Percentiles rank a stretch among this genome's conserved stretches.
Evolutionary conservation across 1,284 basidiomycete species (phyloP).

Genomic region (Xerocomus nothofagi): DNA sequence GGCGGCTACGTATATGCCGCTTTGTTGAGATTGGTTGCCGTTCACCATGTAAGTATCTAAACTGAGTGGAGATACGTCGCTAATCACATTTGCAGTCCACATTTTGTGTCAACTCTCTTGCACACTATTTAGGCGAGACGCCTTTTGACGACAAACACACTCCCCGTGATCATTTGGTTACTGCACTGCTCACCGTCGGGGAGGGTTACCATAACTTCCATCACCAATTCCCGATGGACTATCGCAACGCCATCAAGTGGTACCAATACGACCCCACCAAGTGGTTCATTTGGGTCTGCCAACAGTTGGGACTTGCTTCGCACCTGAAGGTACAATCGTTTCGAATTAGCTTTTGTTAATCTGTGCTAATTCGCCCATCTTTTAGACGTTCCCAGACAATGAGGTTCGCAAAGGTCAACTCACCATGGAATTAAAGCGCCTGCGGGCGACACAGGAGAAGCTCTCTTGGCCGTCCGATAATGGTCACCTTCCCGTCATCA

Average conservation of each 20-base stretch:
- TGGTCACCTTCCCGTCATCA: conserved; percentile 77
- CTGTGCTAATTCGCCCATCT: background rate
- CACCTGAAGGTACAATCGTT: conserved; percentile 68
- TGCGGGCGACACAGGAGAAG: conserved; percentile 68
- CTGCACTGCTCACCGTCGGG: conserved; percentile 85
- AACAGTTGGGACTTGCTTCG: conserved; percentile 72
- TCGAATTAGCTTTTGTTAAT: background rate
- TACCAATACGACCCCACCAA: conserved; percentile 90
- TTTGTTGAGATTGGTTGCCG: conserved; percentile 78
- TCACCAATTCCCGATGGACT: conserved; percentile 94
- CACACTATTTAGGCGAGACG: conserved; percentile 90
- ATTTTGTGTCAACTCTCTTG: conserved; percentile 94
- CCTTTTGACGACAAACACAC: conserved; percentile 96
- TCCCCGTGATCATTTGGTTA: conserved; percentile 85
- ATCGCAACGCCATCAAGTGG: conserved; percentile 91
- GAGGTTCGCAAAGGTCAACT: conserved; percentile 91
- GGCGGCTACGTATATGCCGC: conserved; percentile 90
- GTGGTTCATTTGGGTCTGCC: conserved; percentile 82
- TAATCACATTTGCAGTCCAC: conserved; percentile 62
- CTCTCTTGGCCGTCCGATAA: conserved; percentile 80
- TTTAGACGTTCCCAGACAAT: conserved; percentile 84
- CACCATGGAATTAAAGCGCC: conserved; percentile 88
- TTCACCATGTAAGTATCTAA: conserved; percentile 74
- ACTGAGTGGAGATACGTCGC: background rate
- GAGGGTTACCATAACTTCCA: conserved; percentile 99